Conservation (phyloP, 1,139 yeast species). For the Candida mesenterica region DNA sequence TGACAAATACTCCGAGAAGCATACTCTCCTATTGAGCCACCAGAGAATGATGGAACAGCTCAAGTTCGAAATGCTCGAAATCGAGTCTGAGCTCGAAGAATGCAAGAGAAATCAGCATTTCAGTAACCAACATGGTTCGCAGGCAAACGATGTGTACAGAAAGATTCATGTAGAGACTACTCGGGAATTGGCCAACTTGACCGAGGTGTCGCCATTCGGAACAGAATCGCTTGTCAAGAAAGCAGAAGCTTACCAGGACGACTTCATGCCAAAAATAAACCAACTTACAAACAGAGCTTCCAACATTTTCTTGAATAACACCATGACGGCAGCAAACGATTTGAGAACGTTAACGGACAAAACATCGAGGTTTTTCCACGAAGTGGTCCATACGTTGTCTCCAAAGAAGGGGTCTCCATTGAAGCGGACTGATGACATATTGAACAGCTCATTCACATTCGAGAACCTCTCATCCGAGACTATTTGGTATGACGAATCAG, state of each 20-base stretch:
- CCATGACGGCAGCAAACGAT: slow-evolving; percentile 7
- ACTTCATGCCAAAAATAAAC: slow-evolving; percentile 8
- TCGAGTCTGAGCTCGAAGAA: slow-evolving; percentile 22
- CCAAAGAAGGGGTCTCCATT: slow-evolving; percentile 12
- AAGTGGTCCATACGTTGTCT: slow-evolving; percentile 16
- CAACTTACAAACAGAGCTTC: slow-evolving; percentile 11
- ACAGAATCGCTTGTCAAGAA: too few relatives aligned
- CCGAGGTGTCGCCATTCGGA: too few relatives aligned
- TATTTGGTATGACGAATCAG: slow-evolving; percentile 11
- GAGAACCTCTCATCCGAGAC: slow-evolving; percentile 20
- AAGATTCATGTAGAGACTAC: slow-evolving; percentile 15
- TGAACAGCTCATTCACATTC: slow-evolving; percentile 28
- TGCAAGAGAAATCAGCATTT: slow-evolving; percentile 14
- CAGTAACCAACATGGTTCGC: slow-evolving; percentile 4
- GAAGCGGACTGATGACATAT: slow-evolving; percentile 13
- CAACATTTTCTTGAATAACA: slow-evolving; percentile 6
- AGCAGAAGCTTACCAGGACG: too few relatives aligned
- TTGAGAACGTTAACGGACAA: slow-evolving; percentile 13
- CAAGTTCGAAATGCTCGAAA: slow-evolving; percentile 30
- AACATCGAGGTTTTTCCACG: slow-evolving; percentile 16
- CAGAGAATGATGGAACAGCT: slow-evolving; percentile 23
- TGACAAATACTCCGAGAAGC: slow-evolving; percentile 22
- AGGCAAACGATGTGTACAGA: slow-evolving; percentile 9
- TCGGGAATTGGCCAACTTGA: slow-evolving; percentile 9
- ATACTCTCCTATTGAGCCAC: slow-evolving; percentile 23